These are phyloP conservation scores for Phanerochaete sordida DNA, from an alignment of 768 basidiomycete species.

Conservation along the genomic window DNA sequence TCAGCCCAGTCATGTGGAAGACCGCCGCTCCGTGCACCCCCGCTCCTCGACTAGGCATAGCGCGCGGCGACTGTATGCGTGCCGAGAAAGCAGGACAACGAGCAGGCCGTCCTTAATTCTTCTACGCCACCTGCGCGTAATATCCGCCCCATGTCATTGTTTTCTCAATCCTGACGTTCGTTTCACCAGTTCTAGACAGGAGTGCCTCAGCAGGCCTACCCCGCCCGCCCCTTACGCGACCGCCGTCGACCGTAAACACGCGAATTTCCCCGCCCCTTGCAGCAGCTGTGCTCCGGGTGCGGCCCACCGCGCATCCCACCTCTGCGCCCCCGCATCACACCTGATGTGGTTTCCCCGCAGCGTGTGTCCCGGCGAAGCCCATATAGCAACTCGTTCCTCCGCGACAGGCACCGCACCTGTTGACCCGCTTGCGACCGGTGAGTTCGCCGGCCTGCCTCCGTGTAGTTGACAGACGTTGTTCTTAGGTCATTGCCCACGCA, in stretches of 20 bases:
- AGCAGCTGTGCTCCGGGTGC: background rate
- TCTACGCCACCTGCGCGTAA: background rate
- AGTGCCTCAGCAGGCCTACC: background rate
- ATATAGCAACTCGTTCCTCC: too few relatives aligned
- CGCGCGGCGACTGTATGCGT: background rate
- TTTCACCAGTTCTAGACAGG: background rate
- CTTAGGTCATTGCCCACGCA: too few relatives aligned
- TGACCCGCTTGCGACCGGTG: too few relatives aligned
- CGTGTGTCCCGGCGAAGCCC: background rate
- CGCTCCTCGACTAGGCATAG: background rate
- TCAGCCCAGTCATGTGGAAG: background rate
- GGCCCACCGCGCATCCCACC: too few relatives aligned
- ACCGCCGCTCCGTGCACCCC: background rate
- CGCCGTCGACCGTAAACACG: too few relatives aligned
- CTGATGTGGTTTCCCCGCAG: background rate
- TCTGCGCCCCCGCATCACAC: background rate
- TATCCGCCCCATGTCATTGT: background rate
- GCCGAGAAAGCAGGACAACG: background rate
- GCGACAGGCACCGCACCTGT: too few relatives aligned
- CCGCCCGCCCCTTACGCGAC: too few relatives aligned
- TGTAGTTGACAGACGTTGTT: too few relatives aligned
- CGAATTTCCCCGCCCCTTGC: background rate
- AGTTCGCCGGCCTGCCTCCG: too few relatives aligned
- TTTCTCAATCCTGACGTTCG: background rate
- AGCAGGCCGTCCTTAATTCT: background rate